Evolutionary conservation across 495 filamentous ascomycete species (phyloP).

Genomic region (Penicillium canescens): DNA sequence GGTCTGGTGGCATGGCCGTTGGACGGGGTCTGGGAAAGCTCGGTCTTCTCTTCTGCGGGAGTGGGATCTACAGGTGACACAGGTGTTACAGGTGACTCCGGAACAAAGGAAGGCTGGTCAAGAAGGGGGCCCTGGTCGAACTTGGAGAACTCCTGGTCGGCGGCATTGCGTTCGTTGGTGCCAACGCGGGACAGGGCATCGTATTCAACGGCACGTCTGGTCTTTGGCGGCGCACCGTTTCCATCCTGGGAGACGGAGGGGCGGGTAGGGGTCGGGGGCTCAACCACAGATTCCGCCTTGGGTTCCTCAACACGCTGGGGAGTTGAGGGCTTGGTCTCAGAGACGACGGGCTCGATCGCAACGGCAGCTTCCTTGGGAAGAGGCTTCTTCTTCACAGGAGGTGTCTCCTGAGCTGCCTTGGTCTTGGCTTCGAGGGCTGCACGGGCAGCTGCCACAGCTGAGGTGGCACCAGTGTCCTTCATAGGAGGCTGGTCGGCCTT

Average conservation of each 20-base stretch:
- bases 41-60: constrained; percentile 7
- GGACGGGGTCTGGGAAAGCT: constrained; percentile 18
- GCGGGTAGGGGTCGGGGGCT: constrained; percentile 5
- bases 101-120: constrained; percentile 84
- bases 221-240: constrained; percentile 44
- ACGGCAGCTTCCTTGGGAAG: constrained; percentile 22
- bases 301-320: constrained; percentile 13
- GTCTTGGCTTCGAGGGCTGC: constrained; percentile 49
- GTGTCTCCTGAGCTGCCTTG: constrained; percentile 36
- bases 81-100: constrained; percentile 55
- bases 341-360: constrained; percentile 8
- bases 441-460: constrained; percentile 51
- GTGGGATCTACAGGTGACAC: constrained; percentile 49
- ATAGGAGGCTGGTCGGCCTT: constrained; percentile 37
- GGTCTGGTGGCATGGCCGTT: constrained; percentile 18
- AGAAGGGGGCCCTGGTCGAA: constrained; percentile 89
- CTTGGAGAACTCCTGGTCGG: constrained; percentile 71
- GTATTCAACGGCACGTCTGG: constrained; percentile 47
- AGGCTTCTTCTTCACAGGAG: constrained; percentile 40
- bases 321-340: constrained; percentile 17
- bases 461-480: constrained; percentile 37
- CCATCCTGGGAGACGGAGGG: constrained; percentile 11
- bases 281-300: constrained; percentile 24
- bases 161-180: constrained; percentile 64
- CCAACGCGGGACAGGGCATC: constrained; percentile 61